Evolutionary conservation across 2,329 filamentous ascomycete species (phyloP).

Genomic region (Penicillium sp.): DNA sequence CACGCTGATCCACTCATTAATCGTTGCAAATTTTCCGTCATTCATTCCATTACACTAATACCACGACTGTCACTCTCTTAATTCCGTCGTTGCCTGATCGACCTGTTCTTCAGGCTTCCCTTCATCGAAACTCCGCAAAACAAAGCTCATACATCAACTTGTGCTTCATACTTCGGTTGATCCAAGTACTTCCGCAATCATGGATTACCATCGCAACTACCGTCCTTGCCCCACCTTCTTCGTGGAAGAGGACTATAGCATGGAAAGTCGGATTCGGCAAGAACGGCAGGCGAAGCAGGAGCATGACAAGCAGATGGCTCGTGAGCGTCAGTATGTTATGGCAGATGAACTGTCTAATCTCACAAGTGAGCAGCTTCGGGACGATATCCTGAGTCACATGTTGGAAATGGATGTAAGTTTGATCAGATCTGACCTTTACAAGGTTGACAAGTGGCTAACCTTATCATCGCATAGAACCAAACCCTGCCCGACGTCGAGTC

Average conservation of each 20-base stretch:
- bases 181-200: conserved; percentile 37
- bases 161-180: conserved; percentile 1
- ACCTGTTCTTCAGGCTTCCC: conserved; percentile 43
- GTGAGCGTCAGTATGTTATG: conserved; percentile 81
- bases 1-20: conserved; percentile 46
- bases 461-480: conserved; percentile 58
- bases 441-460: neutral
- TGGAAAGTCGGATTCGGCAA: conserved; percentile 48
- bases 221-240: conserved; percentile 68
- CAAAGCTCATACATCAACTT: conserved; percentile 13
- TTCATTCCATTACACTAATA: conserved; percentile 45
- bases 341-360: conserved; percentile 82
- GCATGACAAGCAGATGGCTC: conserved; percentile 72
- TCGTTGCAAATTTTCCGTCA: conserved; percentile 56
- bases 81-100: conserved; percentile 42
- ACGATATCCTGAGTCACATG: conserved; percentile 93
- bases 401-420: conserved; percentile 76
- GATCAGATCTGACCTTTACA: neutral
- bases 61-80: conserved; percentile 53
- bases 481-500: conserved; percentile 94
- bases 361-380: conserved; percentile 85
- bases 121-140: conserved; percentile 32
- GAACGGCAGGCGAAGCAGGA: conserved; percentile 60
- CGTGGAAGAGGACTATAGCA: conserved; percentile 59
- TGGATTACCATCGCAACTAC: conserved; percentile 57